A percentile compares a stretch with the other conserved stretches of the same genome.
These are phyloP conservation scores for Excoecaria cochinchinensis DNA, from an alignment of 345 rosid genomes.

Conservation along the genomic window DNA sequence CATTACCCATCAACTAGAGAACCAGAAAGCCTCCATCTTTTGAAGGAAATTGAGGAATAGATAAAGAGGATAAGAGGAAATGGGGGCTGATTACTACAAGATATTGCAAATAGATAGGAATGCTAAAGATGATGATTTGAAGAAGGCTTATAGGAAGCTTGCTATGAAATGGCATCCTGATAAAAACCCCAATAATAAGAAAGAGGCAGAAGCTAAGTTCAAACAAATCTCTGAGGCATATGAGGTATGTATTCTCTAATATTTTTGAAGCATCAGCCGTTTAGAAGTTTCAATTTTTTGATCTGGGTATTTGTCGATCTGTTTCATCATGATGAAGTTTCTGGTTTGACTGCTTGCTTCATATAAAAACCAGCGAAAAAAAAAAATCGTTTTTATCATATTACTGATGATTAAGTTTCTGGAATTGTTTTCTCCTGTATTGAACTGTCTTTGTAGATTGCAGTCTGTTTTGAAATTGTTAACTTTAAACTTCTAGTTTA, in stretches of 20 bases:
- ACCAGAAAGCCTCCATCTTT: not conserved
- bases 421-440: no score
- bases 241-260: conserved; percentile 12
- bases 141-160: conserved; percentile 32
- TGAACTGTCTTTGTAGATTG: no score
- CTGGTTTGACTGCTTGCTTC: no score
- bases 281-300: not conserved
- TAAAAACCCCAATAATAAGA: conserved; percentile 30
- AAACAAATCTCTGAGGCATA: conserved; percentile 33
- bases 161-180: conserved; percentile 39
- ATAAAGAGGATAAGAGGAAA: conserved; percentile 8
- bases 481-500: not conserved
- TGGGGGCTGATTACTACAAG: conserved; percentile 36
- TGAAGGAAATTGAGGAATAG: not conserved
- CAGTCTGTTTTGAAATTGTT: no score
- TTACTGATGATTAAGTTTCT: not conserved
- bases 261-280: not conserved
- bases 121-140: conserved; percentile 31
- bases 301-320: conserved; percentile 1
- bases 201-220: conserved; percentile 30
- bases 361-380: no score
- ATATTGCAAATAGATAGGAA: conserved; percentile 20
- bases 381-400: no score
- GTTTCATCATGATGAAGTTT: not conserved
- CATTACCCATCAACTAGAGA: not conserved